Base-by-base conservation (phyloP, 257 asterid genomes). In the Paulownia fortunei region DNA sequence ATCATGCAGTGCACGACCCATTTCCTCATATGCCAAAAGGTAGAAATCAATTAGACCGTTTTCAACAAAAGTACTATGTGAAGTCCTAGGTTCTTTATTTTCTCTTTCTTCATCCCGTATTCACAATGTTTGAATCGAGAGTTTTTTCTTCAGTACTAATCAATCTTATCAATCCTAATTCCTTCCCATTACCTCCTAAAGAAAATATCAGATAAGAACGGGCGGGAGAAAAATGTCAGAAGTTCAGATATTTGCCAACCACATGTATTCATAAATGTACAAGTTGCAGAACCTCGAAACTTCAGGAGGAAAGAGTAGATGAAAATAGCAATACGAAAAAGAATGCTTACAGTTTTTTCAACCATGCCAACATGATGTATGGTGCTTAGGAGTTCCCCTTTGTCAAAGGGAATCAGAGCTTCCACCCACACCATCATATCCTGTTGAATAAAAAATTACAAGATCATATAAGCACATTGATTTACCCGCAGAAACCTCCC, bases 401-500 rank as follows among this genome's bases (percentile, higher is more conserved):
- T 90, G 81, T 93, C 96, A 71, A 95, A 95, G 1, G 99, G 99
- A 68, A 95, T 90, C 84, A 95, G 80, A 79, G 98, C 99, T 88
- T 95, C 99, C 72, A 95, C 89, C 99, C 98, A 93, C 44, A 95
- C 97, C 99, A 95, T 93, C 70, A 82, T 84, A 87, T 95, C 97
- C 99, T 95, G 73, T 60, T 26, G 37, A 76, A 79, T 19, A 62
- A 56, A 76, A 64, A 16, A 46, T 52, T 26, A 47, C 76, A 46
- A 76, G 74, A 46, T 27, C 63, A 59, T 39, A 52, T 24, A 62
- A 59, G 52, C 52, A 64, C 69, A 58, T 10, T 39, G 62, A 49
- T 77, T 26, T 42, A 67, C 52, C 0, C 0, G 37, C 62, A 52
- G 54, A 64, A 26, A 44, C 19, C 5, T 68, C 18, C 78, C 68